Evolutionary conservation across 768 basidiomycete species (phyloP), one percentile per base, ranked within the genome.

Genomic region (Phanerochaete carnosa): DNA sequence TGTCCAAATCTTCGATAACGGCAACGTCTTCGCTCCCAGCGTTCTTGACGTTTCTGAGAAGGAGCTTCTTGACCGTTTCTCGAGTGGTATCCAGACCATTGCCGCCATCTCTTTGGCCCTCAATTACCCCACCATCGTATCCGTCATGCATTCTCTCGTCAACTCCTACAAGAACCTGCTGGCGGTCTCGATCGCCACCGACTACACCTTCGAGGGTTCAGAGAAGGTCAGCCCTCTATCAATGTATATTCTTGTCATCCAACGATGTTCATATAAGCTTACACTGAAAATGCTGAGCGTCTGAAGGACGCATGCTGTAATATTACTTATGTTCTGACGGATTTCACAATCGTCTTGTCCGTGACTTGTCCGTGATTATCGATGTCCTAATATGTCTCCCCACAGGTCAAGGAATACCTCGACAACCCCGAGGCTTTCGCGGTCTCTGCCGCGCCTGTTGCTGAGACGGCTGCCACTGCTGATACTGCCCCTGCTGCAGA

Each of bases 131-230:
- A 99, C 97, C 57, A 77, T 98, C 67, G 95, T 90, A 65, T 98
- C 96, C 45, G 88, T 98, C 66, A 77, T 83, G 47, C 97, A 99
- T 84, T 91, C 94, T 30, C 86, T 99, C 62, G 94, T 98, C 83
- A 98, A 98, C 81, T 86, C 95, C 46, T 98, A 98, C 91, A 99
- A 99, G 88, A 99, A 98, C 83, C 77, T 98, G 65, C 77, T 99
- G 65, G 90, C 94, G 39, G 76, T 98, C 66, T 88, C 94, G 45
- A 77, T 98, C 60, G 87, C 82, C 49, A 98, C 97, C 62, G 95
- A 98, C 49, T 95, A 95, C 86, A 85, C 88, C 57, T 98, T 98
- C 76, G 93, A 95, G 71, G 95, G 88, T 62, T 83, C 91, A 59
- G 93, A 93, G 73, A 92, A 97, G 91, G 94, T 94, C 62, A 69